A percentile compares a stretch with the other conserved stretches of the same genome.
These are phyloP conservation scores for Spathaspora passalidarum DNA, from an alignment of 805 yeast species.

Conservation along the genomic window DNA sequence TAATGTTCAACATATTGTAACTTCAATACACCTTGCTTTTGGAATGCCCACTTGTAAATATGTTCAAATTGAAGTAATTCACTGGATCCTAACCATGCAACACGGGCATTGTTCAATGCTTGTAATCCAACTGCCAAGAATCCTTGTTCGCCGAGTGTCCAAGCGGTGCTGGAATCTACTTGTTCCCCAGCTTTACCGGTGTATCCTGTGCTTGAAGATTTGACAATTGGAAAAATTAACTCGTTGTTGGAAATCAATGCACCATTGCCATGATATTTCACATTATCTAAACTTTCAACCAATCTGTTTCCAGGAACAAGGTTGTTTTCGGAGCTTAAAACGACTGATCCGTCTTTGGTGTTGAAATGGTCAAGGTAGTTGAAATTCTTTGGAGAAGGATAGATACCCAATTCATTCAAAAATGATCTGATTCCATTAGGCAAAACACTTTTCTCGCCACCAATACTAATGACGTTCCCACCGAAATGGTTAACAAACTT, in stretches of 20 bases:
- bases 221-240: slow-evolving; percentile 64
- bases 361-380: slow-evolving; percentile 64
- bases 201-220: slow-evolving; percentile 64
- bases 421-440: slow-evolving; percentile 54
- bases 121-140: slow-evolving; percentile 76
- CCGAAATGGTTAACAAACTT: slow-evolving; percentile 69
- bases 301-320: slow-evolving; percentile 16
- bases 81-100: slow-evolving; percentile 75
- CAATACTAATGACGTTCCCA: slow-evolving; percentile 61
- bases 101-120: slow-evolving; percentile 73
- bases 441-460: slow-evolving; percentile 34
- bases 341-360: slow-evolving; percentile 25
- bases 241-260: slow-evolving; percentile 71
- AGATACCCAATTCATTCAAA: slow-evolving; percentile 77
- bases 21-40: slow-evolving; percentile 61
- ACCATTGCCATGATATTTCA: slow-evolving; percentile 49
- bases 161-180: slow-evolving; percentile 47
- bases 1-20: slow-evolving; percentile 52
- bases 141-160: slow-evolving; percentile 84
- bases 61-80: slow-evolving; percentile 40
- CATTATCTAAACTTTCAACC: slow-evolving; percentile 12
- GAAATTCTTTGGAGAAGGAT: slow-evolving; percentile 75
- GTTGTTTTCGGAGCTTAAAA: slow-evolving; percentile 28
- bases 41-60: slow-evolving; percentile 65
- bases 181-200: slow-evolving; percentile 45